Percentiles rank a stretch among this genome's conserved stretches.
Evolutionary conservation across 805 yeast species (phyloP).

Genomic region (Metschnikowia chrysomelidarum): DNA sequence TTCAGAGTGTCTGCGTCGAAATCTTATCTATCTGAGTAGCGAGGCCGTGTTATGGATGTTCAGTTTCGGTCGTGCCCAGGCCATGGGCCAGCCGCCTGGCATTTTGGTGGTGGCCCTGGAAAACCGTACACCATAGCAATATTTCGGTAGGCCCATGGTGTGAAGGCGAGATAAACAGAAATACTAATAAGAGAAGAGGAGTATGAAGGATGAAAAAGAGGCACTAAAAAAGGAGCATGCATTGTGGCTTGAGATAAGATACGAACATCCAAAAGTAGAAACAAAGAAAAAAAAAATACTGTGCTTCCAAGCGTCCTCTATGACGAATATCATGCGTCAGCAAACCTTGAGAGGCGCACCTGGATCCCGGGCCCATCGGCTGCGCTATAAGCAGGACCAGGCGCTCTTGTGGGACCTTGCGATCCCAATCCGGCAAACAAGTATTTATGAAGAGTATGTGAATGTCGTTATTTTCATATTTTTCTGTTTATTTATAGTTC

Average conservation of each 20-base stretch:
- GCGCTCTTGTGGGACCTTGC: no score
- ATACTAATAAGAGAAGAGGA: not conserved
- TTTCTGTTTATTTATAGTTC: no score
- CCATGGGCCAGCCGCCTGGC: no score
- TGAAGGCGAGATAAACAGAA: not conserved
- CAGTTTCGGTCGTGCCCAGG: no score
- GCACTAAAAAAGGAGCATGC: not conserved
- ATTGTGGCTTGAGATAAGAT: slow-evolving; percentile 1
- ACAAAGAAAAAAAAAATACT: not conserved
- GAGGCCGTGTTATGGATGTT: no score
- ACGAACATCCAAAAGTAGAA: not conserved
- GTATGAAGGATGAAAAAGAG: not conserved
- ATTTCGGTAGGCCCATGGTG: not conserved
- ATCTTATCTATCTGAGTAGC: no score
- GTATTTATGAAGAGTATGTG: no score
- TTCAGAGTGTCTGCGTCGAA: no score
- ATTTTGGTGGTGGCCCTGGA: not conserved
- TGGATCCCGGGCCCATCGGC: not conserved
- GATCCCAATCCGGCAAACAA: no score
- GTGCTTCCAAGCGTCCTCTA: slow-evolving; percentile 1
- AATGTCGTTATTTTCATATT: no score
- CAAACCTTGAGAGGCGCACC: slow-evolving; percentile 1
- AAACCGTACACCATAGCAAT: slow-evolving; percentile 2
- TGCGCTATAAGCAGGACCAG: slow-evolving; percentile 3
- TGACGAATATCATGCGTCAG: slow-evolving; percentile 8